A percentile compares a stretch with the other conserved stretches of the same genome.
Evolutionary conservation across 2,329 filamentous ascomycete genomes (phyloP).

Genomic region (Dothidotthia symphoricarpi): DNA sequence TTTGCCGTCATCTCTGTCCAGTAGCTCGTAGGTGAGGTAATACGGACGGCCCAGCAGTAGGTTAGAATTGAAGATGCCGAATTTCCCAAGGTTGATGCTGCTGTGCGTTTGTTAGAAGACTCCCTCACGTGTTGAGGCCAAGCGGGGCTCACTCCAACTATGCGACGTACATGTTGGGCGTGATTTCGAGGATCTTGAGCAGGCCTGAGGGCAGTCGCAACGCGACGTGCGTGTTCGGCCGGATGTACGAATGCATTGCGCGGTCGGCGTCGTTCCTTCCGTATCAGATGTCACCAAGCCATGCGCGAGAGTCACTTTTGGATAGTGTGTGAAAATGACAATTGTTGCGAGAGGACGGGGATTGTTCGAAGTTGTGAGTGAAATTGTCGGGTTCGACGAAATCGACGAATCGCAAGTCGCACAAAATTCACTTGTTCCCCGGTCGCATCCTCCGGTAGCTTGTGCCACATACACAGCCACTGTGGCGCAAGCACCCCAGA

Average conservation of each 20-base stretch:
- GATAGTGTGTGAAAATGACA: no score
- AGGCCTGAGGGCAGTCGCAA: slow-evolving; percentile 59
- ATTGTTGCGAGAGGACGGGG: no score
- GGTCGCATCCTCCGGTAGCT: neutral
- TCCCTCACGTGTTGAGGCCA: neutral
- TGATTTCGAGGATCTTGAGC: slow-evolving; percentile 58
- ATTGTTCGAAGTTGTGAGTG: no score
- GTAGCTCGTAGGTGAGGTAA: slow-evolving; percentile 85
- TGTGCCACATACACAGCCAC: neutral
- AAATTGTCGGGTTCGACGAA: no score
- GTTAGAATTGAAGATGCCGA: slow-evolving; percentile 85
- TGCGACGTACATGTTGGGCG: slow-evolving; percentile 63
- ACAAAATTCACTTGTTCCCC: neutral
- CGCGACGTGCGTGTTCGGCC: slow-evolving; percentile 53
- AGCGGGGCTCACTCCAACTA: slow-evolving; percentile 35
- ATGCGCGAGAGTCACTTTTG: slow-evolving; percentile 13
- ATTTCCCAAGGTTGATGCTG: slow-evolving; percentile 86
- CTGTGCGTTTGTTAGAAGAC: slow-evolving; percentile 48
- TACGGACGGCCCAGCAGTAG: slow-evolving; percentile 88
- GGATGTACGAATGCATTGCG: slow-evolving; percentile 49
- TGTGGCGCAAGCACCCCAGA: slow-evolving; percentile 3
- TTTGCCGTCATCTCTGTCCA: slow-evolving; percentile 65
- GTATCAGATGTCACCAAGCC: slow-evolving; percentile 5
- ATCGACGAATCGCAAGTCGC: neutral
- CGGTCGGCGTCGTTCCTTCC: slow-evolving; percentile 7